phyloP scores from a whole-genome alignment of 2,329 filamentous ascomycete genomes.

The Zymoseptoria pseudotritici region DNA sequence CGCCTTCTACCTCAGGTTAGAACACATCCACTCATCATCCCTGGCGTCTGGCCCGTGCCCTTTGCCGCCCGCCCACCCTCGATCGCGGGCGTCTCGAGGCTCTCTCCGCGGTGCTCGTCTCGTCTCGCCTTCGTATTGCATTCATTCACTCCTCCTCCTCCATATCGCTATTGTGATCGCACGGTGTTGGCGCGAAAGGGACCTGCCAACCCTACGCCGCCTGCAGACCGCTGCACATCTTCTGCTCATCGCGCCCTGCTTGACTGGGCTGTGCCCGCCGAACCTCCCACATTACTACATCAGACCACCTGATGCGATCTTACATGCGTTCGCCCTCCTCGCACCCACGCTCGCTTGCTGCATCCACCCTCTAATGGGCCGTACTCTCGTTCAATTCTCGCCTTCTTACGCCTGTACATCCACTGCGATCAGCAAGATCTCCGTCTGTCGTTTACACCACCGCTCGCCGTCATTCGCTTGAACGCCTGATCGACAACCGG shows the following conservation, averaged over 20 bases:
- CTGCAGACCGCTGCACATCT: not conserved
- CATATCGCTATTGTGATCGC: no score
- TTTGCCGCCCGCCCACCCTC: not conserved
- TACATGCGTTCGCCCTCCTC: conserved; percentile 2
- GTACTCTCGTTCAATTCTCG: not conserved
- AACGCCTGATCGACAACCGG: not conserved
- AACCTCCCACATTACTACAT: not conserved
- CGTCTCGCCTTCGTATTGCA: no score
- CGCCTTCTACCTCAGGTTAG: conserved; percentile 38
- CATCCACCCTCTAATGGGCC: not conserved
- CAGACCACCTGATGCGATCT: not conserved
- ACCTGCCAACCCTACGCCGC: not conserved
- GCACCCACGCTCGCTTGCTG: conserved; percentile 7
- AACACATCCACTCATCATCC: no score
- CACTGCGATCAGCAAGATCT: not conserved
- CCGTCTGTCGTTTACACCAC: not conserved
- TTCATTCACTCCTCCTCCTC: no score
- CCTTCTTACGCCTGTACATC: not conserved
- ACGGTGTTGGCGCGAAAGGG: not conserved
- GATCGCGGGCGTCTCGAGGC: not conserved
- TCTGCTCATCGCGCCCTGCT: not conserved
- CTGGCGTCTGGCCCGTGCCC: not conserved
- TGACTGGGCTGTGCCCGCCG: not conserved
- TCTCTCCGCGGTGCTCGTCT: not conserved
- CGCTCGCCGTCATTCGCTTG: conserved; percentile 3